A percentile compares a stretch with the other conserved stretches of the same genome.
Conservation (phyloP, 2,329 filamentous ascomycete species). For the Colletotrichum theobromicola region DNA sequence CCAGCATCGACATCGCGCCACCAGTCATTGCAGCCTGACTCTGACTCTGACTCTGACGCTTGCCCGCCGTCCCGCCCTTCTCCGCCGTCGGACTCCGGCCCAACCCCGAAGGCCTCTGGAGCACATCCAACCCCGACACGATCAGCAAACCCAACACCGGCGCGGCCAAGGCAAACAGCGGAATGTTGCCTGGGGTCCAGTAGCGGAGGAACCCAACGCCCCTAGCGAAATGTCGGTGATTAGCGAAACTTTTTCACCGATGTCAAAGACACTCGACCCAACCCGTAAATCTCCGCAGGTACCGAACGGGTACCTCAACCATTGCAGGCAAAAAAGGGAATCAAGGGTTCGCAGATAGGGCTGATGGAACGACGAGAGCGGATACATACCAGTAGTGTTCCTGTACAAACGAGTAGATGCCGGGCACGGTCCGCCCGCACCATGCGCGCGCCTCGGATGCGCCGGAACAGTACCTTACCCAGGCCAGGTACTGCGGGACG, state of each 20-base stretch:
- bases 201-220: constrained; percentile 87
- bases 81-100: constrained; percentile 1
- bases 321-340: background rate
- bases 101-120: constrained; percentile 27
- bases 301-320: background rate
- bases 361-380: background rate
- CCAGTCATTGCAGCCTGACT: background rate
- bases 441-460: constrained; percentile 62
- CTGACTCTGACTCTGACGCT: background rate
- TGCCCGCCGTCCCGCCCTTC: background rate
- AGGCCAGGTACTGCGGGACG: constrained; percentile 78
- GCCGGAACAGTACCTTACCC: constrained; percentile 68
- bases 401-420: constrained; percentile 92
- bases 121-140: constrained; percentile 58
- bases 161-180: constrained; percentile 82
- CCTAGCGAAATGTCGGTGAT: constrained; percentile 56
- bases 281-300: constrained; percentile 8
- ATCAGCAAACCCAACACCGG: constrained; percentile 77
- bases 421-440: constrained; percentile 77
- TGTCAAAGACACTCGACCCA: background rate
- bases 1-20: constrained; percentile 28
- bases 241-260: background rate
- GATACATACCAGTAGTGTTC: constrained; percentile 80
- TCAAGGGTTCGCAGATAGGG: background rate
- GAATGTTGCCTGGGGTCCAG: constrained; percentile 86